Percentiles rank a stretch among this genome's conserved stretches.
These are phyloP conservation scores for Trichosporon inkin DNA, from an alignment of 1,284 basidiomycete genomes.

Conservation along the genomic window DNA sequence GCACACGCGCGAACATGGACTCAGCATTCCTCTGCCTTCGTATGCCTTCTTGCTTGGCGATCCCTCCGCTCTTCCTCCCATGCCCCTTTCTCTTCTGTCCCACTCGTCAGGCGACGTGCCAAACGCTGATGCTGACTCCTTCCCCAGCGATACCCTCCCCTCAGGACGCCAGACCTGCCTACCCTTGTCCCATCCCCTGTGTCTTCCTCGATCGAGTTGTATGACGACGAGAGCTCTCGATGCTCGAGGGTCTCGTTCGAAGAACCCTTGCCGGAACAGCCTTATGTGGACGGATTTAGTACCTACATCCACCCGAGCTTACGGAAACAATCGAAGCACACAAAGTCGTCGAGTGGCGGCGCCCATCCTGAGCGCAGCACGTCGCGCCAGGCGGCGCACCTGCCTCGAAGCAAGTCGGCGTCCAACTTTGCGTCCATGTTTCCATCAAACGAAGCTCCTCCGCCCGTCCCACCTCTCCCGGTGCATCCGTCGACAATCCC, in stretches of 20 bases:
- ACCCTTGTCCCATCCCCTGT: background rate
- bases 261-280: background rate
- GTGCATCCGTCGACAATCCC: background rate
- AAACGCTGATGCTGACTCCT: background rate
- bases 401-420: background rate
- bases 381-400: background rate
- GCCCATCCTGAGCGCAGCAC: background rate
- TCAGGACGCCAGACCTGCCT: background rate
- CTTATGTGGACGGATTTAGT: slow-evolving; percentile 8
- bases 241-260: background rate
- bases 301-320: slow-evolving; percentile 7
- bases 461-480: slow-evolving; percentile 1
- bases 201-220: slow-evolving; percentile 1
- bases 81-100: background rate
- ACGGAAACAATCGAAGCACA: slow-evolving; percentile 5
- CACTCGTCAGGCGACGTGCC: background rate
- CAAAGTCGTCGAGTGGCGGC: slow-evolving; percentile 1
- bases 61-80: background rate
- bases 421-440: slow-evolving; percentile 7
- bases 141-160: background rate
- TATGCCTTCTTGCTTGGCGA: background rate
- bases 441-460: background rate
- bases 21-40: background rate
- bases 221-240: background rate
- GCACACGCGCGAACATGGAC: background rate